phyloP scores from a whole-genome alignment of 768 basidiomycete genomes.

The Mycena maculata region DNA sequence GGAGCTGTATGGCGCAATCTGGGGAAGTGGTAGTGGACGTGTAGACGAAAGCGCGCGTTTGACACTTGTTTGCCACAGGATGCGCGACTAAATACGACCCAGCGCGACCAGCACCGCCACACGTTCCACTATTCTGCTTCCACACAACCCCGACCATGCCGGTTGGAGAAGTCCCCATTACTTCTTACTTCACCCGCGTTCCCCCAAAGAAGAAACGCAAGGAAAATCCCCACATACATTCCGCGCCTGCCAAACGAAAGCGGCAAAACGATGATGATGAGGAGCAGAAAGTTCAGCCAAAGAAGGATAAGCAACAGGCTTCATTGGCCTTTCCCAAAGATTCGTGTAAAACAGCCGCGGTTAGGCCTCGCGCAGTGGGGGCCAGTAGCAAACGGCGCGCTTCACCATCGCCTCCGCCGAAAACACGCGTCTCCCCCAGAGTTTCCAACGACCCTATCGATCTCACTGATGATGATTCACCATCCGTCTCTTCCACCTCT shows the following conservation, averaged over 20 bases:
- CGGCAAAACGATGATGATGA: slow-evolving; percentile 10
- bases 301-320: slow-evolving; percentile 10
- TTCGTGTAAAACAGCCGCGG: background rate
- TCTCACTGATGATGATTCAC: background rate
- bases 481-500: background rate
- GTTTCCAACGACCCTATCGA: background rate
- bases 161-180: slow-evolving; percentile 31
- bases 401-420: background rate
- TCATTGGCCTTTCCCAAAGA: slow-evolving; percentile 14
- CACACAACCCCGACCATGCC: slow-evolving; percentile 5
- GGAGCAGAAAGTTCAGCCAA: background rate
- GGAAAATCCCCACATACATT: slow-evolving; percentile 4
- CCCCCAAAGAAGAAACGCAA: slow-evolving; percentile 23
- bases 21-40: too few species aligned
- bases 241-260: slow-evolving; percentile 20
- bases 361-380: too few species aligned
- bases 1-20: too few species aligned
- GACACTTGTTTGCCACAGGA: too few species aligned
- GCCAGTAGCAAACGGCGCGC: too few species aligned
- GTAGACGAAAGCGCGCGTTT: too few species aligned
- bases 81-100: too few species aligned
- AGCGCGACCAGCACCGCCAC: too few species aligned
- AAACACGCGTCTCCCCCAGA: background rate
- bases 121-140: too few species aligned
- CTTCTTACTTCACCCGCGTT: slow-evolving; percentile 32